These are phyloP conservation scores for Blastobotrys persicus DNA, from an alignment of 1,139 yeast genomes.

Conservation along the genomic window DNA sequence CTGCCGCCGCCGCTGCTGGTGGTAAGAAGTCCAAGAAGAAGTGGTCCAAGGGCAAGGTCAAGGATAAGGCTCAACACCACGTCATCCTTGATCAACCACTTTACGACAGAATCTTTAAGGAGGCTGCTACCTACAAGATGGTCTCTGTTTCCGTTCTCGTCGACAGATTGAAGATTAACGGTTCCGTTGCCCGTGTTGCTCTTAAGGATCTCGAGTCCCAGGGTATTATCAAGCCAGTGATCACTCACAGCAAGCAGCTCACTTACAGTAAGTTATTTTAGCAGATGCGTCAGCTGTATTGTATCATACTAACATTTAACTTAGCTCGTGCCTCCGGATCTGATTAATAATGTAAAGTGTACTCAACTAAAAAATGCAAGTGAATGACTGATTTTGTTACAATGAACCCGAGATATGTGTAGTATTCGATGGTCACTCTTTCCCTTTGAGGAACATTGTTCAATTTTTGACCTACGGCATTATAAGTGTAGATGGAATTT, in stretches of 20 bases:
- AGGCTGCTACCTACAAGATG: conserved; percentile 98
- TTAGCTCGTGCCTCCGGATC: conserved; percentile 23
- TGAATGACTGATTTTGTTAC: conserved; percentile 9
- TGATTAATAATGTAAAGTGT: conserved; percentile 16
- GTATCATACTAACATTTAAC: conserved; percentile 6
- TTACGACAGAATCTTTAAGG: conserved; percentile 99
- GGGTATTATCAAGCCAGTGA: conserved; percentile 93
- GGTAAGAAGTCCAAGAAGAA: conserved; percentile 99
- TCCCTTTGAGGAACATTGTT: too few species aligned
- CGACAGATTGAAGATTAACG: conserved; percentile 99
- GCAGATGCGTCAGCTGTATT: not conserved
- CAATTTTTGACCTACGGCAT: too few species aligned
- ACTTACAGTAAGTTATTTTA: conserved; percentile 56
- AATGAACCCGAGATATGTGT: too few species aligned
- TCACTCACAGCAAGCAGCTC: conserved; percentile 94
- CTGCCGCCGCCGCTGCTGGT: conserved; percentile 99
- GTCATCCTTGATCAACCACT: conserved; percentile 97
- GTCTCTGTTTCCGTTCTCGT: conserved; percentile 97
- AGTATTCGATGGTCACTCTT: too few species aligned
- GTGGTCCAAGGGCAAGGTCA: conserved; percentile 99
- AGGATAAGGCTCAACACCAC: conserved; percentile 99
- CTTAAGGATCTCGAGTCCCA: conserved; percentile 92
- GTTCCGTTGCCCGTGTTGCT: conserved; percentile 98
- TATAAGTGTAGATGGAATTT: too few species aligned
- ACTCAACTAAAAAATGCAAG: conserved; percentile 5